Conservation (phyloP, 2,329 filamentous ascomycete species). For the Juglanconis sp. region DNA sequence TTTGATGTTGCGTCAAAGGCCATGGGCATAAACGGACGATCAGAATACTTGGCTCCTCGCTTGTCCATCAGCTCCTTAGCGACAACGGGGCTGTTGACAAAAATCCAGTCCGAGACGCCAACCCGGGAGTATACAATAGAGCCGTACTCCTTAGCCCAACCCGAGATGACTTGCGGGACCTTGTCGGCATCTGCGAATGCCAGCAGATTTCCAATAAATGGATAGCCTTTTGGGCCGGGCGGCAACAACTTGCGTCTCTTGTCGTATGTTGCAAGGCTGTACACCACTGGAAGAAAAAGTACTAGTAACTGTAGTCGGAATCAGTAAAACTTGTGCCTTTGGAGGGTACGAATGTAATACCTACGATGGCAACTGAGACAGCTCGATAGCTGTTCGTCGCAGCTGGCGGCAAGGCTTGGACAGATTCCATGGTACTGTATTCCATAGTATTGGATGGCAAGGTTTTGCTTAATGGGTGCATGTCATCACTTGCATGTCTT, state of each 20-base stretch:
- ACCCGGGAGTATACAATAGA: constrained; percentile 37
- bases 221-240: constrained; percentile 35
- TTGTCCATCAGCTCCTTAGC: constrained; percentile 24
- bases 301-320: background rate
- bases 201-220: constrained; percentile 36
- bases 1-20: constrained; percentile 31
- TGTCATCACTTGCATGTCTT: too few species aligned
- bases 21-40: constrained; percentile 26
- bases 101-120: constrained; percentile 37
- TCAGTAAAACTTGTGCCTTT: background rate
- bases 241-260: constrained; percentile 29
- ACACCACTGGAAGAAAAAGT: background rate
- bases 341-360: too few species aligned
- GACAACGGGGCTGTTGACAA: constrained; percentile 29
- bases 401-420: too few species aligned
- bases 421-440: too few species aligned
- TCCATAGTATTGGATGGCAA: too few species aligned
- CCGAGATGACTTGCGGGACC: constrained; percentile 26
- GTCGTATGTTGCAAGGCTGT: constrained; percentile 11
- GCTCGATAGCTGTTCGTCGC: too few species aligned
- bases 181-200: constrained; percentile 33
- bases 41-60: constrained; percentile 17
- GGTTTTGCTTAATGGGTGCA: too few species aligned
- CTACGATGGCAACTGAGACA: too few species aligned
- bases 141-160: constrained; percentile 34